phyloP scores from a whole-genome alignment of 129 eudicot genomes.

The Flaveria trinervia region DNA sequence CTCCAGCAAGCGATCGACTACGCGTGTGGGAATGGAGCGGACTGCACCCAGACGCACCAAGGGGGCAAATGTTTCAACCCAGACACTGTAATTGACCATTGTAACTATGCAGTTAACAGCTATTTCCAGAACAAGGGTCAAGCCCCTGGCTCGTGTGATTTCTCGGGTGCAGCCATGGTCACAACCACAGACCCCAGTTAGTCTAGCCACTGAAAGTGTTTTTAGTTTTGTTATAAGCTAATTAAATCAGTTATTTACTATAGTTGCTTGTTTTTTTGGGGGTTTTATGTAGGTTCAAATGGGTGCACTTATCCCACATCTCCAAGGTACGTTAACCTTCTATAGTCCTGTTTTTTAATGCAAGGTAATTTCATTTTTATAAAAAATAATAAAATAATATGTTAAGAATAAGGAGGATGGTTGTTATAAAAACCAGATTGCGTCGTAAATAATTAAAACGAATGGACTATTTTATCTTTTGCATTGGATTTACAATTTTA shows the following conservation, averaged over 20 bases:
- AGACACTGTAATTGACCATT: constrained; percentile 70
- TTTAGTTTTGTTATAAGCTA: background rate
- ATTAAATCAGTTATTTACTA: background rate
- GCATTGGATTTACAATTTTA: too few species aligned
- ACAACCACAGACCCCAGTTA: constrained; percentile 68
- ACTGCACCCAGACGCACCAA: constrained; percentile 63
- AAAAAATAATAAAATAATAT: too few species aligned
- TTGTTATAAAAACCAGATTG: too few species aligned
- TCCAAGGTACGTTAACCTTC: constrained; percentile 52
- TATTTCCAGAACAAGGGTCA: constrained; percentile 71
- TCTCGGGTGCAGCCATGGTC: constrained; percentile 59
- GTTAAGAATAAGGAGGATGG: too few species aligned
- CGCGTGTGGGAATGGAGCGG: constrained; percentile 95
- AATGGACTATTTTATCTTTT: too few species aligned
- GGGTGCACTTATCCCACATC: constrained; percentile 70
- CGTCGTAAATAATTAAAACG: too few species aligned
- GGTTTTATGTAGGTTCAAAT: constrained; percentile 45
- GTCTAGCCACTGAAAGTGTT: background rate
- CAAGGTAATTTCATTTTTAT: too few species aligned
- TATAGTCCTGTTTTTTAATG: background rate
- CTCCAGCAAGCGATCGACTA: constrained; percentile 72
- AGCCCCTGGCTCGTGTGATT: constrained; percentile 59
- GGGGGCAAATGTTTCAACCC: constrained; percentile 69
- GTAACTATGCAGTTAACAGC: constrained; percentile 82
- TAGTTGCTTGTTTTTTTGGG: background rate